phyloP scores from a whole-genome alignment of 139 green algal species.

The Choricystis sp. region DNA sequence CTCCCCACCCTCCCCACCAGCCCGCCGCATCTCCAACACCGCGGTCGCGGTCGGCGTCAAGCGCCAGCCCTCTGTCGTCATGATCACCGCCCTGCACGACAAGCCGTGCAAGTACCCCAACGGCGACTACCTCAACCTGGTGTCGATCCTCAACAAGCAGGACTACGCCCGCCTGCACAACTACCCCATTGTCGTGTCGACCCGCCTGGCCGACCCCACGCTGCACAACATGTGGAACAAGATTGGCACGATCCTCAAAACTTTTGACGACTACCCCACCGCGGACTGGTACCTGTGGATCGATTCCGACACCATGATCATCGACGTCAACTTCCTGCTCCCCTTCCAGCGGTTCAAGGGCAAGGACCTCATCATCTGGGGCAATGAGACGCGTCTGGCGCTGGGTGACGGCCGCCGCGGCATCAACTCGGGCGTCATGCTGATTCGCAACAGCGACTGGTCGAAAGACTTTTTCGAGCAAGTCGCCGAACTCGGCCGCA shows the following conservation, averaged over 20 bases:
- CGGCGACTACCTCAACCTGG: conserved; percentile 6
- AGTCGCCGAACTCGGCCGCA: conserved; percentile 2
- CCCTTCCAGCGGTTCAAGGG: conserved; percentile 3
- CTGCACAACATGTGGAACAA: conserved; percentile 11
- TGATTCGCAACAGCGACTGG: conserved; percentile 5
- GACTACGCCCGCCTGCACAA: conserved; percentile 9
- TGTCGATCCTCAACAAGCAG: conserved; percentile 10
- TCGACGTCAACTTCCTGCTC: conserved; percentile 4
- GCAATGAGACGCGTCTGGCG: not conserved
- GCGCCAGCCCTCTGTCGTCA: not conserved
- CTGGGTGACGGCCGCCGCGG: not conserved
- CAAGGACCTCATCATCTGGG: conserved; percentile 8
- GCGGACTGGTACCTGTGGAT: conserved; percentile 11
- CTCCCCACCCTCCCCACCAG: not conserved
- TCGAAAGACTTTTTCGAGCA: conserved; percentile 2
- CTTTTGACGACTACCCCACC: not conserved
- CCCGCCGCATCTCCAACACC: not conserved
- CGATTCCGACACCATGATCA: conserved; percentile 9
- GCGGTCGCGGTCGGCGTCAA: not conserved
- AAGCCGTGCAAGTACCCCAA: conserved; percentile 3
- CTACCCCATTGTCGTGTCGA: conserved; percentile 1
- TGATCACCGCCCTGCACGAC: conserved; percentile 2
- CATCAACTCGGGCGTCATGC: conserved; percentile 13
- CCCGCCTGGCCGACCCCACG: conserved; percentile 4
- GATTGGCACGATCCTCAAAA: conserved; percentile 5